Conservation (phyloP, 495 filamentous ascomycete genomes). For the Eremomyces bilateralis region DNA sequence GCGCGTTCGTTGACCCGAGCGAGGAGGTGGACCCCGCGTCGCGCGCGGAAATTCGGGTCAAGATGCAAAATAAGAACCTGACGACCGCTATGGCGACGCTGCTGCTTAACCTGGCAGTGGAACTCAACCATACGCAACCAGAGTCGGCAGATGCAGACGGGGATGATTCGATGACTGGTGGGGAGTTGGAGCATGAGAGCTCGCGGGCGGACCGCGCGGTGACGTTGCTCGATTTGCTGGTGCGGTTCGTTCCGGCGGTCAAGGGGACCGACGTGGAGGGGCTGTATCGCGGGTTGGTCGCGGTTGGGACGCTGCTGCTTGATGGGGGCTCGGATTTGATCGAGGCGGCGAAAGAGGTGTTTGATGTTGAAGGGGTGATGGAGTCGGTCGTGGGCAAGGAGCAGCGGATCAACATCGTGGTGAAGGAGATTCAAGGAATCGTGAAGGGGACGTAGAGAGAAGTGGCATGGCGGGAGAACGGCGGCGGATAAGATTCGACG, state of each 20-base stretch:
- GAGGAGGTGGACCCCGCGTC: constrained; percentile 27
- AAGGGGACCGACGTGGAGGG: constrained; percentile 69
- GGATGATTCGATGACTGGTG: constrained; percentile 26
- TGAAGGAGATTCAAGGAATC: constrained; percentile 41
- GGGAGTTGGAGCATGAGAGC: constrained; percentile 8
- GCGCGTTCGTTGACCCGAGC: constrained; percentile 18
- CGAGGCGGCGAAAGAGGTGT: constrained; percentile 26
- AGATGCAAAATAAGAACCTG: too few relatives aligned
- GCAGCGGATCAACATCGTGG: constrained; percentile 33
- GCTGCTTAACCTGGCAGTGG: not conserved
- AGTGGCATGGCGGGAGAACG: constrained; percentile 9
- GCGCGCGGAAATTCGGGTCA: too few relatives aligned
- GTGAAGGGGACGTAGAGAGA: too few relatives aligned
- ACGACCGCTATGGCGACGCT: too few relatives aligned
- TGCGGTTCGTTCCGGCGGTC: constrained; percentile 35
- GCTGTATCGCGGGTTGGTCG: constrained; percentile 62
- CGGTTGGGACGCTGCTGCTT: constrained; percentile 57
- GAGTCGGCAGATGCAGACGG: constrained; percentile 79
- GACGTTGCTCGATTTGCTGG: constrained; percentile 39
- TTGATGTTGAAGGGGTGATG: constrained; percentile 21
- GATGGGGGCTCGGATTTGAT: constrained; percentile 27
- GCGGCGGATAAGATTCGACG: not conserved
- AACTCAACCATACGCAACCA: constrained; percentile 51
- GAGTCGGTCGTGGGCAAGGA: constrained; percentile 25
- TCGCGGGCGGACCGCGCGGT: constrained; percentile 37